Evolutionary conservation across 495 filamentous ascomycete species (phyloP).

Genomic region (Saxispiralis lemnorum): DNA sequence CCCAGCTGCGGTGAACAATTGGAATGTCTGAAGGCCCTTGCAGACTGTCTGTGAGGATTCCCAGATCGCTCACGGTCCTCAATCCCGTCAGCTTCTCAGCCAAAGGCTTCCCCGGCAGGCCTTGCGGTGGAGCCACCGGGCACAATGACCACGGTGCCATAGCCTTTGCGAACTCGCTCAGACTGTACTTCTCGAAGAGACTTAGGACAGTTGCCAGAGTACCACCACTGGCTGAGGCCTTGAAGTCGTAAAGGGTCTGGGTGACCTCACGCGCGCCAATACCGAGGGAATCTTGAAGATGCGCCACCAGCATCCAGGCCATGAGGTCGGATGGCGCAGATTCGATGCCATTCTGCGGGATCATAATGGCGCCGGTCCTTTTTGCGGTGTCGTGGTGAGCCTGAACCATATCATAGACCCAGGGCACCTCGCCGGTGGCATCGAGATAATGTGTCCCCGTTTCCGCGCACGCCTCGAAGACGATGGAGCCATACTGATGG

Average conservation of each 20-base stretch:
- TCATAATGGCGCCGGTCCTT: constrained; percentile 61
- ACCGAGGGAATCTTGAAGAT: constrained; percentile 41
- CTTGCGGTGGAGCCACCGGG: constrained; percentile 32
- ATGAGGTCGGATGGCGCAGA: constrained; percentile 70
- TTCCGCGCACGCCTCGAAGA: constrained; percentile 74
- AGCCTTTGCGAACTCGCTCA: constrained; percentile 37
- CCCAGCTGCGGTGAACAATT: constrained; percentile 62
- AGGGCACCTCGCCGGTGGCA: constrained; percentile 73
- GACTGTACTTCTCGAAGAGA: constrained; percentile 43
- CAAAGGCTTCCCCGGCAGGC: constrained; percentile 6
- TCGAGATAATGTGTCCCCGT: constrained; percentile 87
- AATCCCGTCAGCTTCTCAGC: constrained; percentile 39
- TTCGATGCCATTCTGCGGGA: constrained; percentile 73
- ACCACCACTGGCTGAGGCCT: constrained; percentile 49
- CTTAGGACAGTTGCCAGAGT: constrained; percentile 48
- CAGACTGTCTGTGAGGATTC: constrained; percentile 45
- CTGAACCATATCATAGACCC: constrained; percentile 58
- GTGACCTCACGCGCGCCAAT: constrained; percentile 41
- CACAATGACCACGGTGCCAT: constrained; percentile 48
- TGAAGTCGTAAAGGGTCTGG: constrained; percentile 43
- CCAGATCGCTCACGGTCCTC: constrained; percentile 43
- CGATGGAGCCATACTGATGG: constrained; percentile 54
- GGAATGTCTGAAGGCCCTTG: constrained; percentile 41
- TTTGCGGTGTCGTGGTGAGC: constrained; percentile 65
- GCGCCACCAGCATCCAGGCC: constrained; percentile 48